Percentiles rank a stretch among this genome's conserved stretches.
phyloP scores from a whole-genome alignment of 257 asterid genomes.

The Salvia hispanica region DNA sequence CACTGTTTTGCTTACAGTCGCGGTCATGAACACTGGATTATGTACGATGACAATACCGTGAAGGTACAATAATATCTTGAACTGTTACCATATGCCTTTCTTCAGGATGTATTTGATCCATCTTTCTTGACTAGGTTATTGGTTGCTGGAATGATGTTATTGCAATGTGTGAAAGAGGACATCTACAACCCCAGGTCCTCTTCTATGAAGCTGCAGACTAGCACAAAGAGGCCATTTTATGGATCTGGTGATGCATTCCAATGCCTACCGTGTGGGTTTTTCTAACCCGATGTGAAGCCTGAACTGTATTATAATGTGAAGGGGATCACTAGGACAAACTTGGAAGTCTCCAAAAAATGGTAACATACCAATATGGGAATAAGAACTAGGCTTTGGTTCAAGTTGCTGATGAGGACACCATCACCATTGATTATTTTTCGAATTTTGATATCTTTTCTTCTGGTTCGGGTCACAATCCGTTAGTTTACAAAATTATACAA shows the following conservation, averaged over 20 bases:
- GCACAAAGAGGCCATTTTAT: slow-evolving; percentile 26
- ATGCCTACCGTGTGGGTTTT: slow-evolving; percentile 21
- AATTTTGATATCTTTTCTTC: slow-evolving; percentile 25
- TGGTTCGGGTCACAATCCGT: slow-evolving; percentile 29
- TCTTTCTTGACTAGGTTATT: slow-evolving; percentile 54
- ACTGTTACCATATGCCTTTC: slow-evolving; percentile 15
- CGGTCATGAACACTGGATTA: slow-evolving; percentile 76
- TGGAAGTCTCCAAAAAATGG: slow-evolving; percentile 24
- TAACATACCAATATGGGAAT: slow-evolving; percentile 27
- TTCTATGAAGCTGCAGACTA: slow-evolving; percentile 78
- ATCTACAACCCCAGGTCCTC: slow-evolving; percentile 94
- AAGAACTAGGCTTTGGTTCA: neutral
- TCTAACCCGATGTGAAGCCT: slow-evolving; percentile 31
- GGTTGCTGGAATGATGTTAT: slow-evolving; percentile 91
- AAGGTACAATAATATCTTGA: slow-evolving; percentile 52
- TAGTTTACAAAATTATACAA: slow-evolving; percentile 31
- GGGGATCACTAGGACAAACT: slow-evolving; percentile 33
- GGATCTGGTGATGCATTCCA: slow-evolving; percentile 30
- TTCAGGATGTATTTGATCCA: slow-evolving; percentile 10
- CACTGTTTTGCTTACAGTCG: slow-evolving; percentile 87
- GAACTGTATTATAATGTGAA: slow-evolving; percentile 39
- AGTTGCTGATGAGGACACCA: neutral
- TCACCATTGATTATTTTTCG: neutral
- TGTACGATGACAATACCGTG: slow-evolving; percentile 94
- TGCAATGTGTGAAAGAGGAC: slow-evolving; percentile 81